Conservation (phyloP, 306 rosid genomes). For the Pachyrhizus erosus region DNA sequence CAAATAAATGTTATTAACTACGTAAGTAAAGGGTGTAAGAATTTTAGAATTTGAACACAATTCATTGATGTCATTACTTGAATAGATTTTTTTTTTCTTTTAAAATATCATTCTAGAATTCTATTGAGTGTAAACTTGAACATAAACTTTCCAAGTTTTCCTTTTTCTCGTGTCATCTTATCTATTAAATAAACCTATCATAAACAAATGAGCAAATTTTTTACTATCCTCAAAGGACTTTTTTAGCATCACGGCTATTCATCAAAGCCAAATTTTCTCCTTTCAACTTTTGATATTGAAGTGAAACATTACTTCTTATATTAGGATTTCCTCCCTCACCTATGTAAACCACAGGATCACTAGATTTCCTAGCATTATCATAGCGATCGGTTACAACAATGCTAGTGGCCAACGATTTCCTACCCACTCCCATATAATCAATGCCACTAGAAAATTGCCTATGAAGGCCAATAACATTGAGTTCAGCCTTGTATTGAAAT, state of each 20-base stretch:
- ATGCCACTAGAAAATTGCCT: slow-evolving; percentile 36
- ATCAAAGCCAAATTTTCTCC: slow-evolving; percentile 58
- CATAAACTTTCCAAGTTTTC: slow-evolving; percentile 46
- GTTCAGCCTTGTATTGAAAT: slow-evolving; percentile 47
- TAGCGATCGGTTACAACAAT: slow-evolving; percentile 47
- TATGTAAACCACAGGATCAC: slow-evolving; percentile 37
- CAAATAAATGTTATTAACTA: neutral
- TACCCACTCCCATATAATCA: slow-evolving; percentile 43
- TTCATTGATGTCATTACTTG: slow-evolving; percentile 20
- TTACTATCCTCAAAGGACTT: slow-evolving; percentile 50
- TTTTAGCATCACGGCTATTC: slow-evolving; percentile 45
- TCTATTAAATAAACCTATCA: slow-evolving; percentile 53
- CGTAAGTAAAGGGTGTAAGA: slow-evolving; percentile 36
- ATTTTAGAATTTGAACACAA: neutral
- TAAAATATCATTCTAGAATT: slow-evolving; percentile 40
- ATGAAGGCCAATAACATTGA: slow-evolving; percentile 56
- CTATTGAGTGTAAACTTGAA: slow-evolving; percentile 46
- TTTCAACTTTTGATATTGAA: slow-evolving; percentile 46
- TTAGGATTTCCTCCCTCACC: slow-evolving; percentile 59
- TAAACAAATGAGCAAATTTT: slow-evolving; percentile 31
- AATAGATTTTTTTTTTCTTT: slow-evolving; percentile 53
- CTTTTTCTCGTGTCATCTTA: slow-evolving; percentile 32
- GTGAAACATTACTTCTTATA: neutral
- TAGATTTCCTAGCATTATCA: slow-evolving; percentile 8
- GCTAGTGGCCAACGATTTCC: slow-evolving; percentile 47